Conservation (phyloP, 2,329 filamentous ascomycete genomes). For the Westerdykella aurantiaca region DNA sequence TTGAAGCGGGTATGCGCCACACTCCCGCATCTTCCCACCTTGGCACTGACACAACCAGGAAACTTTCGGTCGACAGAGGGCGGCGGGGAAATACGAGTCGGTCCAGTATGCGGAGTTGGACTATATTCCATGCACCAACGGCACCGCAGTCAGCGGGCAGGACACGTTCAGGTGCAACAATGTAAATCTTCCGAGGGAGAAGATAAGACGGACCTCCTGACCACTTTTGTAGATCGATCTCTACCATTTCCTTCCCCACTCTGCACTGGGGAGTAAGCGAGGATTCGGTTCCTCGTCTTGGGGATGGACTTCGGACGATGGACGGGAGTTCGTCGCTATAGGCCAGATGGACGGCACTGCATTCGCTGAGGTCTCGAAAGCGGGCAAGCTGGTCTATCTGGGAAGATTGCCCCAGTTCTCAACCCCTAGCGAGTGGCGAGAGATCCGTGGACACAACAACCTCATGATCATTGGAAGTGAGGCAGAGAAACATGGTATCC, state of each 20-base stretch:
- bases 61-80: slow-evolving; percentile 32
- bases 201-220: slow-evolving; percentile 2
- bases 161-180: slow-evolving; percentile 38
- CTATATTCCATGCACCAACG: slow-evolving; percentile 33
- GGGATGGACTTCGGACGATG: slow-evolving; percentile 50
- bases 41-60: slow-evolving; percentile 28
- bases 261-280: slow-evolving; percentile 45
- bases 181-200: slow-evolving; percentile 11
- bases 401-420: slow-evolving; percentile 49
- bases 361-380: slow-evolving; percentile 48
- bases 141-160: slow-evolving; percentile 29
- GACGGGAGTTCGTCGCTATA: slow-evolving; percentile 52
- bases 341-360: slow-evolving; percentile 52
- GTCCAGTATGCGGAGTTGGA: slow-evolving; percentile 31
- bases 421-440: slow-evolving; percentile 47
- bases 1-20: slow-evolving; percentile 24
- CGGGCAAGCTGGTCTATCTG: slow-evolving; percentile 49
- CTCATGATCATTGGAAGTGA: slow-evolving; percentile 42
- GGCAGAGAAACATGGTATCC: slow-evolving; percentile 49
- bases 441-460: slow-evolving; percentile 46
- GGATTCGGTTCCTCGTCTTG: slow-evolving; percentile 46
- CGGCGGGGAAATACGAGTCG: slow-evolving; percentile 30
- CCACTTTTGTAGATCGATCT: slow-evolving; percentile 43
- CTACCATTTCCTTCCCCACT: slow-evolving; percentile 52
- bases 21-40: neutral